Conservation (phyloP, 805 yeast genomes). For the Priceomyces carsonii region DNA sequence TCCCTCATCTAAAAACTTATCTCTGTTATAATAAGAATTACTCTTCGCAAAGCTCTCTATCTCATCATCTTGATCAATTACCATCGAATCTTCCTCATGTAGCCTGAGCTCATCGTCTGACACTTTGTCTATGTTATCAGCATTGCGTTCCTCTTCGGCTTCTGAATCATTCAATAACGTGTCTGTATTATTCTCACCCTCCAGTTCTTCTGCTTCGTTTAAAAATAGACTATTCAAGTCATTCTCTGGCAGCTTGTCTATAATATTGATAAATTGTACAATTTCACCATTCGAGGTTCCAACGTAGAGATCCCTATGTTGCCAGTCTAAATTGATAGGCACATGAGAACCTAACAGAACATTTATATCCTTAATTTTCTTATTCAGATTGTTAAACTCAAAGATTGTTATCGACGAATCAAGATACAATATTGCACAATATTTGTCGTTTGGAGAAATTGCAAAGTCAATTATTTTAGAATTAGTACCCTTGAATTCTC, state of each 20-base stretch:
- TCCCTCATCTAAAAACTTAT: constrained; percentile 15
- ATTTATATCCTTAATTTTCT: constrained; percentile 19
- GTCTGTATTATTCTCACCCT: constrained; percentile 20
- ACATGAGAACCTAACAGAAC: constrained; percentile 25
- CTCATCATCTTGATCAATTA: constrained; percentile 35
- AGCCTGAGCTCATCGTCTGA: constrained; percentile 7
- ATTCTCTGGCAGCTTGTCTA: constrained; percentile 9
- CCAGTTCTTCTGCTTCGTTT: constrained; percentile 27
- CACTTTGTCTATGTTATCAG: constrained; percentile 10
- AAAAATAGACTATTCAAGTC: constrained; percentile 19
- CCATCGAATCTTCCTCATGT: constrained; percentile 35
- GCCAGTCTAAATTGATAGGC: constrained; percentile 32
- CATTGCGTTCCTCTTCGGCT: constrained; percentile 16
- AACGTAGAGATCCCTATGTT: constrained; percentile 28
- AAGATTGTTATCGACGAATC: constrained; percentile 56
- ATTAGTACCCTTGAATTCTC: constrained; percentile 13
- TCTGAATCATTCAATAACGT: constrained; percentile 15
- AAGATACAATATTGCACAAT: constrained; percentile 59
- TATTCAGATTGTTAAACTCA: constrained; percentile 41
- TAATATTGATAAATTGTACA: constrained; percentile 3
- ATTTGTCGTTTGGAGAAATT: constrained; percentile 63
- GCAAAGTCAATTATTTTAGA: constrained; percentile 48
- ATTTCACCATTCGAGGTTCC: constrained; percentile 45
- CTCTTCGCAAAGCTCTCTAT: constrained; percentile 14
- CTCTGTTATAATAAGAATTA: constrained; percentile 28